These are phyloP conservation scores for Tuber aestivum DNA, from an alignment of 495 filamentous ascomycete species.

Conservation along the genomic window DNA sequence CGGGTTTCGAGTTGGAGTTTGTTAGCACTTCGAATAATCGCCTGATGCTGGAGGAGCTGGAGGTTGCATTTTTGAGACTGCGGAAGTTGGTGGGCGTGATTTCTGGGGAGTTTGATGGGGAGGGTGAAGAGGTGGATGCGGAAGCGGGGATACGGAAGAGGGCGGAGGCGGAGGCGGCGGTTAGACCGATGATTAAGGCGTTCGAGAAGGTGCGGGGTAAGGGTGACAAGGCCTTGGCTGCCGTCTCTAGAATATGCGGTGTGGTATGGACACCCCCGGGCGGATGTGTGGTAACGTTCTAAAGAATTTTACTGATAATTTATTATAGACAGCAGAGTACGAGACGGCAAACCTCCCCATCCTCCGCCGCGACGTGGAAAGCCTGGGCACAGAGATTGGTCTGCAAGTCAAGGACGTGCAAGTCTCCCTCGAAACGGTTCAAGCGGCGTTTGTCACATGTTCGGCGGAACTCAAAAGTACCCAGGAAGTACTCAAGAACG, in stretches of 20 bases:
- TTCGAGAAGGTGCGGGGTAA: constrained; percentile 29
- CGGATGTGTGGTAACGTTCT: neutral
- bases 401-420: constrained; percentile 8
- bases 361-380: constrained; percentile 22
- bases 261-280: constrained; percentile 13
- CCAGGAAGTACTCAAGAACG: constrained; percentile 21
- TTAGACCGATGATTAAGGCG: constrained; percentile 33
- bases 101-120: constrained; percentile 27
- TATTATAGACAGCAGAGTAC: constrained; percentile 16
- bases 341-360: constrained; percentile 14
- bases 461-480: constrained; percentile 18
- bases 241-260: constrained; percentile 22
- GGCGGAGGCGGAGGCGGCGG: constrained; percentile 22
- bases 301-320: neutral
- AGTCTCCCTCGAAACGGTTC: constrained; percentile 11
- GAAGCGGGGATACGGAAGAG: constrained; percentile 12
- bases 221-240: constrained; percentile 19
- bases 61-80: constrained; percentile 32
- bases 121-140: constrained; percentile 12
- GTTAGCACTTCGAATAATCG: constrained; percentile 24
- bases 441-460: constrained; percentile 14
- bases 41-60: constrained; percentile 26
- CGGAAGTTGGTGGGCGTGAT: constrained; percentile 24
- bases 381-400: constrained; percentile 17
- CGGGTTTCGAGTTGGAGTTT: constrained; percentile 28